A percentile compares a stretch with the other conserved stretches of the same genome.
These are phyloP conservation scores for Phymatotrichopsis omnivora DNA, from an alignment of 2,329 filamentous ascomycete species.

Conservation along the genomic window DNA sequence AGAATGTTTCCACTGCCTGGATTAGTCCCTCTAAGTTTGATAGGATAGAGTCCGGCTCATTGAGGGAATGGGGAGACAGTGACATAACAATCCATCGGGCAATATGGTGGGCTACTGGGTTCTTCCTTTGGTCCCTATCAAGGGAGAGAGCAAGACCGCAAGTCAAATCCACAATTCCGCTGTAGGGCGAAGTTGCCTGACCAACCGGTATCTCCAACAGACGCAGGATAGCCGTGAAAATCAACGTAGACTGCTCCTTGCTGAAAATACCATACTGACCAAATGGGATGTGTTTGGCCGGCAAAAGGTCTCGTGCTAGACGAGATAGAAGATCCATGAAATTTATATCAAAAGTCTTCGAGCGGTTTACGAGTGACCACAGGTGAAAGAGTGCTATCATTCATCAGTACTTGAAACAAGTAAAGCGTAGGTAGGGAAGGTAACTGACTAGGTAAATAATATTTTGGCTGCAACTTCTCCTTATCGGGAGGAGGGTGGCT, in stretches of 20 bases:
- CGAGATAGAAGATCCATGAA: slow-evolving; percentile 86
- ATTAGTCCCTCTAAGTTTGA: slow-evolving; percentile 81
- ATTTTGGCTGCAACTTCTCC: slow-evolving; percentile 69
- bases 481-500: slow-evolving; percentile 62
- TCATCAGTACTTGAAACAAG: neutral
- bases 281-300: slow-evolving; percentile 65
- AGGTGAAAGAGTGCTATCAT: slow-evolving; percentile 71
- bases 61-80: slow-evolving; percentile 70
- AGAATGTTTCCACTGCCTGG: slow-evolving; percentile 94
- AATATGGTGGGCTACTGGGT: slow-evolving; percentile 83
- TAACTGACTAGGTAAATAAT: slow-evolving; percentile 61
- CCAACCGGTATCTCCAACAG: slow-evolving; percentile 93
- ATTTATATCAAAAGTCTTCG: slow-evolving; percentile 73
- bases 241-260: slow-evolving; percentile 76
- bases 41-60: slow-evolving; percentile 67
- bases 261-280: slow-evolving; percentile 84
- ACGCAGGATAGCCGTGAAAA: slow-evolving; percentile 84
- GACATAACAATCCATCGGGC: slow-evolving; percentile 90
- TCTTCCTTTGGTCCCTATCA: slow-evolving; percentile 87
- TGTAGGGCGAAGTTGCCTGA: slow-evolving; percentile 88
- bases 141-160: slow-evolving; percentile 76
- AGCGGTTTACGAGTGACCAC: slow-evolving; percentile 87
- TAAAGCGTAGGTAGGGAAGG: neutral
- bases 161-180: slow-evolving; percentile 64
- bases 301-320: slow-evolving; percentile 71